A percentile compares a stretch with the other conserved stretches of the same genome.
phyloP scores from a whole-genome alignment of 192 early-diverging fungal genomes.

The Coemansia sp. region DNA sequence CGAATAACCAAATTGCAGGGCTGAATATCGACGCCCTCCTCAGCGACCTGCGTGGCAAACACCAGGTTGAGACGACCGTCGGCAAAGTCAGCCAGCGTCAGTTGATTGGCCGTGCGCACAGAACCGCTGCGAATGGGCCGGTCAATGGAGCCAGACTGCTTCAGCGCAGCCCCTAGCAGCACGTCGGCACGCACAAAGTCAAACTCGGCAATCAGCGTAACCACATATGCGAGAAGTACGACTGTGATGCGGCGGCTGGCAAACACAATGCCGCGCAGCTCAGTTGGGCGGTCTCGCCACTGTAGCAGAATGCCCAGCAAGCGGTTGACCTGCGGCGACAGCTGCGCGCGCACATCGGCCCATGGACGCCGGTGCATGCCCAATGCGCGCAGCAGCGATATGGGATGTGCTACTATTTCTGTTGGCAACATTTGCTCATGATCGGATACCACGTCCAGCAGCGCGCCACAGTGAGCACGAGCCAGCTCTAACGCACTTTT shows the following conservation, averaged over 20 bases:
- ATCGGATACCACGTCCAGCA: neutral
- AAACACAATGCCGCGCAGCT: slow-evolving; percentile 90
- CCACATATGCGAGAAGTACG: slow-evolving; percentile 53
- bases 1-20: slow-evolving; percentile 85
- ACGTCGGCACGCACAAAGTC: slow-evolving; percentile 43
- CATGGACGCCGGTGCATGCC: slow-evolving; percentile 26
- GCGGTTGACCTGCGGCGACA: slow-evolving; percentile 70
- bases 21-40: slow-evolving; percentile 94
- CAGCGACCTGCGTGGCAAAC: slow-evolving; percentile 90
- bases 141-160: slow-evolving; percentile 20
- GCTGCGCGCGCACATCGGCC: slow-evolving; percentile 16
- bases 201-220: slow-evolving; percentile 58
- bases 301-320: slow-evolving; percentile 65
- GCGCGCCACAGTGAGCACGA: slow-evolving; percentile 12
- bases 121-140: slow-evolving; percentile 44
- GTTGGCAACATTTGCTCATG: neutral
- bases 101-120: slow-evolving; percentile 24
- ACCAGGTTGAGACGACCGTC: slow-evolving; percentile 71
- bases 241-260: slow-evolving; percentile 73
- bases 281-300: slow-evolving; percentile 41
- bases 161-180: slow-evolving; percentile 39
- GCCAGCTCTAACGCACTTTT: slow-evolving; percentile 17
- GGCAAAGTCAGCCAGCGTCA: slow-evolving; percentile 67
- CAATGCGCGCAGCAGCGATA: slow-evolving; percentile 16
- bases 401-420: slow-evolving; percentile 12